phyloP scores from a whole-genome alignment of 2,329 filamentous ascomycete genomes.

The Myriosclerotinia curreyana region DNA sequence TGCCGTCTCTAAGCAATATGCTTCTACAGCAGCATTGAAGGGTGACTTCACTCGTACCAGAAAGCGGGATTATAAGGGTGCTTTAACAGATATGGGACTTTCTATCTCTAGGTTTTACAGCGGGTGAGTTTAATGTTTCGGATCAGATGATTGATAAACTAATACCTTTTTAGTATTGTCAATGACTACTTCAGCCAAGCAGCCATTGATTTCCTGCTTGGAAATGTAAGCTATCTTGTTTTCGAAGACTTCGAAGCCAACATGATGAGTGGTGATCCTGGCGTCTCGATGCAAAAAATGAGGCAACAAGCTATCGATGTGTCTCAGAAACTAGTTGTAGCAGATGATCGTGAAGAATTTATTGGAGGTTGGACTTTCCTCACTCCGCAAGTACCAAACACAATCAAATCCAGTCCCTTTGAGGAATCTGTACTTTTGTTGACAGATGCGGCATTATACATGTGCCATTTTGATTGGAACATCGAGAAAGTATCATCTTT shows the following conservation, averaged over 20 bases:
- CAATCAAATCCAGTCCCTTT: conserved; percentile 66
- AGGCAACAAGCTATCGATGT: conserved; percentile 87
- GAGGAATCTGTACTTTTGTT: conserved; percentile 86
- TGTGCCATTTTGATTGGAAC: conserved; percentile 91
- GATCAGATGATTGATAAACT: conserved; percentile 1
- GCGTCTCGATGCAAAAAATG: conserved; percentile 79
- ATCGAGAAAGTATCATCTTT: conserved; percentile 93
- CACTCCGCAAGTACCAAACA: conserved; percentile 69
- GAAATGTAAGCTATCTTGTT: conserved; percentile 77
- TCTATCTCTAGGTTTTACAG: conserved; percentile 75
- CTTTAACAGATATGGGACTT: conserved; percentile 84
- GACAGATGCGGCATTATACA: conserved; percentile 80
- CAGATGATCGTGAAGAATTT: conserved; percentile 78
- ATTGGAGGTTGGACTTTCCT: conserved; percentile 86
- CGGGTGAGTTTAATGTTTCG: conserved; percentile 48
- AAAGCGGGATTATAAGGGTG: conserved; percentile 87
- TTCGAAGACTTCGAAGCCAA: conserved; percentile 94
- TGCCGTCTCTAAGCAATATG: conserved; percentile 92
- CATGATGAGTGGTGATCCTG: conserved; percentile 90
- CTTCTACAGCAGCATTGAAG: conserved; percentile 91
- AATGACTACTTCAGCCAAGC: conserved; percentile 97
- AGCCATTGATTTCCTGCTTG: conserved; percentile 89
- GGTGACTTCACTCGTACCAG: conserved; percentile 92
- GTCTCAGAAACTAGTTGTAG: conserved; percentile 80
- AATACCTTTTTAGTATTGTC: conserved; percentile 66